Base-by-base conservation (phyloP, 495 filamentous ascomycete genomes). In the Lepidopterella palustris region DNA sequence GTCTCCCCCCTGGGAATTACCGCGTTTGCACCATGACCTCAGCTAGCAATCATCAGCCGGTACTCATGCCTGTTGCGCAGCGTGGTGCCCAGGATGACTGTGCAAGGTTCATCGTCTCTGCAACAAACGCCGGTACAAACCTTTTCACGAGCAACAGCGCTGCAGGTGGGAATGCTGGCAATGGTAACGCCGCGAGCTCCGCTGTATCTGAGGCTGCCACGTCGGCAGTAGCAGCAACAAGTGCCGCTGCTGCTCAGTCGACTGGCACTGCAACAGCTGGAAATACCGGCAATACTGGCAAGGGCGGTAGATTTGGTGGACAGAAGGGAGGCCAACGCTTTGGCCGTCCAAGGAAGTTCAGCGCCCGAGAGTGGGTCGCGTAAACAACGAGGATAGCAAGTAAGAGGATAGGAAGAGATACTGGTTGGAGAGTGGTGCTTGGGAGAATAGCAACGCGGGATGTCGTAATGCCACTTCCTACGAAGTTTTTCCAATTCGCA, bases 21-120 rank as follows among this genome's bases (percentile, higher is more conserved):
- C 82, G 86, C 64, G 79, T 87, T 29, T 89, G 86, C 77, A 87
- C 86, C 60, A 83, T 89, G 80, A 78, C 79, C 31, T 74, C 79
- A 45, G 74, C 86, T n/a, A 76, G 78, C 57, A 89, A 88, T 73
- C 86, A 89, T 73, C 86, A 89, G 72, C 87, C 87, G 51, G 87
- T 88, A 11, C 68, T 87, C 29, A 89, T 89, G 86, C 86, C 86
- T 42, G 83, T 89, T 48, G 86, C 86, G 54, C 86, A 88, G 72
- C 82, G 86, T 70, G 86, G 86, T 67, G 73, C 83, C 28, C 81
- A 87, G 65, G 87, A 90, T 64, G 87, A 90, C 66, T 90, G 87
- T 71, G 77, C 76, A 48, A 82, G 83, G 67, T 89, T 89, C 70
- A 79, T 77, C 26, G 71, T 74, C 35, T 65, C 66, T 39, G 56